phyloP scores from a whole-genome alignment of 2,329 filamentous ascomycete genomes.

The Stylonectria norvegica region DNA sequence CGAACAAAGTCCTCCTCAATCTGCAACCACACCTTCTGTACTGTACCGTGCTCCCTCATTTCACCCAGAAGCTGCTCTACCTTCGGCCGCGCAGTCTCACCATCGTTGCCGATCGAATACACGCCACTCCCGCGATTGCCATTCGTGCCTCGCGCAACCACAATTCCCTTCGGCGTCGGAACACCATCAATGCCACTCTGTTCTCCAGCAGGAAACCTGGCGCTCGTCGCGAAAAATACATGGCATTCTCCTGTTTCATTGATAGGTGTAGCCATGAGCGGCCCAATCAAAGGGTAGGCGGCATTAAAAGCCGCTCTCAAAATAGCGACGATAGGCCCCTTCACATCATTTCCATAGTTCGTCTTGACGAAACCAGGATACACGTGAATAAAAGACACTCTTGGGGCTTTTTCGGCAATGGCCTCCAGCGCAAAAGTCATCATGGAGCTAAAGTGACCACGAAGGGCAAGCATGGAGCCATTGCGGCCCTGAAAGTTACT shows the following conservation, averaged over 20 bases:
- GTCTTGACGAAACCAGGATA: slow-evolving; percentile 8
- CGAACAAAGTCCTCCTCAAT: slow-evolving; percentile 3
- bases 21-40: slow-evolving; percentile 36
- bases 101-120: not conserved
- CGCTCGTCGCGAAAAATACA: not conserved
- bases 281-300: not conserved
- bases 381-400: slow-evolving; percentile 3
- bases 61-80: slow-evolving; percentile 1
- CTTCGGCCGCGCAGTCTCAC: slow-evolving; percentile 1
- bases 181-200: not conserved
- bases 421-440: slow-evolving; percentile 2
- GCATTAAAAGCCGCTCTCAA: not conserved
- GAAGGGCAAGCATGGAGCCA: not conserved
- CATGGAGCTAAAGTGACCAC: slow-evolving; percentile 4
- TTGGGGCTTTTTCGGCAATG: not conserved
- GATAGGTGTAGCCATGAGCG: not conserved
- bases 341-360: not conserved
- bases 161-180: not conserved
- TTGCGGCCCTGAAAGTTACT: slow-evolving; percentile 3
- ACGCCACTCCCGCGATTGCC: not conserved
- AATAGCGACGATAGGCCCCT: not conserved
- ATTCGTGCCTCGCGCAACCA: not conserved
- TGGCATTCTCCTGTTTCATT: not conserved
- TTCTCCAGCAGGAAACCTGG: not conserved
- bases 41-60: slow-evolving; percentile 4